phyloP scores from a whole-genome alignment of 2,329 filamentous ascomycete genomes.

The Penicillium brasilianum region DNA sequence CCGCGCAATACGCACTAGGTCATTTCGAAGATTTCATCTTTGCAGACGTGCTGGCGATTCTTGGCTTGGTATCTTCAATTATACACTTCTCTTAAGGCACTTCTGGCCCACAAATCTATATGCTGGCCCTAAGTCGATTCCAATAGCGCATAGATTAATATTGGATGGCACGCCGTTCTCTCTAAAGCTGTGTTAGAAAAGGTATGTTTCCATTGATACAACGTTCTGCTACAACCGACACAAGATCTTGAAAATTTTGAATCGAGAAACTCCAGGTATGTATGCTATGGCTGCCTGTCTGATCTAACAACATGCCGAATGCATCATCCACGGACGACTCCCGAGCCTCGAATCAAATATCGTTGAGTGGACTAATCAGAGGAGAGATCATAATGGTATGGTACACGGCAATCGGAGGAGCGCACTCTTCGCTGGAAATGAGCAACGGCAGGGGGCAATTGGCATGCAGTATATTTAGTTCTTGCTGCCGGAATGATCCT shows the following conservation, averaged over 20 bases:
- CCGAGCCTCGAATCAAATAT: slow-evolving; percentile 5
- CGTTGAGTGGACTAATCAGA: slow-evolving; percentile 7
- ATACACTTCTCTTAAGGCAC: no score
- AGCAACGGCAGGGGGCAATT: background rate
- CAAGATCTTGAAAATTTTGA: background rate
- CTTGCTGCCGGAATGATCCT: slow-evolving; percentile 65
- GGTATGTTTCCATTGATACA: no score
- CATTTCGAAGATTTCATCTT: no score
- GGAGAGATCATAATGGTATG: slow-evolving; percentile 19
- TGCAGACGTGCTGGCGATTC: no score
- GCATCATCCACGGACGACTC: slow-evolving; percentile 4
- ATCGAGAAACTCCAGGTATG: slow-evolving; percentile 17
- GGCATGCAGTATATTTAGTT: slow-evolving; percentile 51
- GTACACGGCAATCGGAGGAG: slow-evolving; percentile 18
- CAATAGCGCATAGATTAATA: no score
- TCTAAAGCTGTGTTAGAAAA: no score
- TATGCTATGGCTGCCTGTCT: slow-evolving; percentile 15
- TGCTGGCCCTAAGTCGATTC: no score
- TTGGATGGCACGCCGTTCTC: no score
- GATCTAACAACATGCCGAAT: slow-evolving; percentile 17
- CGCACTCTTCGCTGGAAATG: slow-evolving; percentile 3
- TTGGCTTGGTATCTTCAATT: no score
- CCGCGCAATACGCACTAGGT: background rate
- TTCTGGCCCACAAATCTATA: no score
- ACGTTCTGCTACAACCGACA: background rate